These are phyloP conservation scores for Castanospermum australe DNA, from an alignment of 306 rosid species.

Conservation along the genomic window DNA sequence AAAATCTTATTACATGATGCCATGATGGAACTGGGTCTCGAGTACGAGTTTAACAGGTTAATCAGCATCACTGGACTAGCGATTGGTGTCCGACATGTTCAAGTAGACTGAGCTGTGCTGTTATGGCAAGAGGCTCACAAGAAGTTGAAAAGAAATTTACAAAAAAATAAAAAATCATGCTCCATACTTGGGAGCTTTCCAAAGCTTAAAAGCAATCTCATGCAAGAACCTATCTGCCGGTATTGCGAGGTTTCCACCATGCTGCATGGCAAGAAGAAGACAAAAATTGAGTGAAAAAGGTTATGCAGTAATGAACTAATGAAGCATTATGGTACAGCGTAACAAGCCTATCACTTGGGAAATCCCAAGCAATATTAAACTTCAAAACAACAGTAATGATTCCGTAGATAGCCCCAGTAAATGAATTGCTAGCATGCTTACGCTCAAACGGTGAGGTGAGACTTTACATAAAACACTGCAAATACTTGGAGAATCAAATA, in stretches of 20 bases:
- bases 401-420: neutral
- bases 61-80: neutral
- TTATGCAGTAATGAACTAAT: neutral
- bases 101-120: neutral
- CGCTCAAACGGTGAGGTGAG: neutral
- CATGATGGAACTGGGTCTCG: neutral
- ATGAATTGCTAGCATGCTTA: neutral
- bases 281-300: neutral
- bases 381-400: neutral
- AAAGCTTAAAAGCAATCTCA: constrained; percentile 91
- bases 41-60: neutral
- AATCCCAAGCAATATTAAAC: neutral
- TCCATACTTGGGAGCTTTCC: constrained; percentile 99
- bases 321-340: neutral
- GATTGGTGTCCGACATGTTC: neutral
- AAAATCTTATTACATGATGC: constrained; percentile 17
- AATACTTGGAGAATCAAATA: neutral
- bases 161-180: constrained; percentile 55
- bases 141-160: neutral
- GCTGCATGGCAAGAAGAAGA: constrained; percentile 44
- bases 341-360: neutral
- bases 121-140: neutral
- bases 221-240: constrained; percentile 96
- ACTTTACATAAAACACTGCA: neutral
- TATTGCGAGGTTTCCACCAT: constrained; percentile 76